phyloP scores from a whole-genome alignment of 1,284 basidiomycete species.

The Moniliophthora roreri region DNA sequence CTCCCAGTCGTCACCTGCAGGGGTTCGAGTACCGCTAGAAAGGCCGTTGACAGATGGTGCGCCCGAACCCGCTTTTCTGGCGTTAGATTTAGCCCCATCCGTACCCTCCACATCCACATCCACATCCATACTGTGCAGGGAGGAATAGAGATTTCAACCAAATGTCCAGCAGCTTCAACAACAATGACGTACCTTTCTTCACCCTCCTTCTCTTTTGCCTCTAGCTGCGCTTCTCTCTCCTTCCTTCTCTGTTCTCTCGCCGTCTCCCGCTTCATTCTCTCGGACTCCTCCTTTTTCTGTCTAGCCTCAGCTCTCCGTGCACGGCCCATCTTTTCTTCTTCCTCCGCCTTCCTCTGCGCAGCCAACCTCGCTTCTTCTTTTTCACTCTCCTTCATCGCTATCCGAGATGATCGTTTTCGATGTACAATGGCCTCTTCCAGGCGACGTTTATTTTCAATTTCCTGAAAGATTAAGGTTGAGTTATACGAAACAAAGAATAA shows the following conservation, averaged over 20 bases:
- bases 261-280: conserved; percentile 55
- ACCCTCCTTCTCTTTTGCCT: conserved; percentile 12
- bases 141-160: too few relatives aligned
- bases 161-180: background rate
- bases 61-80: background rate
- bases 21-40: conserved; percentile 44
- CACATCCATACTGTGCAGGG: too few relatives aligned
- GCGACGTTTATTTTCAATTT: conserved; percentile 57
- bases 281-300: conserved; percentile 62
- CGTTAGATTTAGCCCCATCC: background rate
- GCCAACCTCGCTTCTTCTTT: conserved; percentile 64
- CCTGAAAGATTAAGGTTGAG: conserved; percentile 38
- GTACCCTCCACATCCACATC: too few relatives aligned
- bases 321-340: conserved; percentile 63
- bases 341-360: conserved; percentile 56
- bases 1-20: conserved; percentile 70
- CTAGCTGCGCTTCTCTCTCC: conserved; percentile 43
- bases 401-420: conserved; percentile 82
- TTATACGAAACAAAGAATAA: too few relatives aligned
- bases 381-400: conserved; percentile 72
- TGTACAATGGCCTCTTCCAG: conserved; percentile 71
- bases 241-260: conserved; percentile 51
- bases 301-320: conserved; percentile 64
- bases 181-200: conserved; percentile 5
- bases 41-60: conserved; percentile 14